Evolutionary conservation across 257 asterid genomes (phyloP).

Genomic region (Penstemon barbatus): DNA sequence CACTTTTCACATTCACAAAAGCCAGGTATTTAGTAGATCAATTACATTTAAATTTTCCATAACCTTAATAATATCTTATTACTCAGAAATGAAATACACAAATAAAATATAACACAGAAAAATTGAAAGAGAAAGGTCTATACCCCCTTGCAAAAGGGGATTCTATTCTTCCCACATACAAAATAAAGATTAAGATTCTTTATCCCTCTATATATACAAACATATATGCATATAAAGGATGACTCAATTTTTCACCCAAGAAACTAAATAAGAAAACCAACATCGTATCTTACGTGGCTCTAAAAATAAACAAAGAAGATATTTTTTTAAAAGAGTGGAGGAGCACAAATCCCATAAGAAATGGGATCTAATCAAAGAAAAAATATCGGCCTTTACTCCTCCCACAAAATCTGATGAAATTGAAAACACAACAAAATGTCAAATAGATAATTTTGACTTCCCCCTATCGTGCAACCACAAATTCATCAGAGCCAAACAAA

Average conservation of each 20-base stretch:
- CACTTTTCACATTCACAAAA: slow-evolving; percentile 8
- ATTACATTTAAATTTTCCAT: slow-evolving; percentile 6
- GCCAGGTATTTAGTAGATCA: slow-evolving; percentile 1
- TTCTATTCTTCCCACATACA: slow-evolving; percentile 27
- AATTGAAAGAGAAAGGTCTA: slow-evolving; percentile 11
- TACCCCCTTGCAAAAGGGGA: slow-evolving; percentile 36
- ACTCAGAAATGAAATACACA: slow-evolving; percentile 1
- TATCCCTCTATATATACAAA: slow-evolving; percentile 21
- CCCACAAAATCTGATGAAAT: slow-evolving; percentile 25
- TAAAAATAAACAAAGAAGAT: slow-evolving; percentile 24
- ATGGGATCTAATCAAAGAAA: slow-evolving; percentile 29
- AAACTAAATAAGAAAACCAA: slow-evolving; percentile 14
- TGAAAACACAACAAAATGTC: slow-evolving; percentile 20
- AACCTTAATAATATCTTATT: slow-evolving; percentile 20
- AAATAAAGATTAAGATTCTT: slow-evolving; percentile 31
- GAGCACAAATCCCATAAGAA: slow-evolving; percentile 28
- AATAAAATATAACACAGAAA: neutral
- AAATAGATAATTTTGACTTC: slow-evolving; percentile 16
- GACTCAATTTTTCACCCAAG: slow-evolving; percentile 19
- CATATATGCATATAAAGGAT: slow-evolving; percentile 11
- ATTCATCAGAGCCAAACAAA: slow-evolving; percentile 23
- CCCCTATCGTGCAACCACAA: slow-evolving; percentile 21
- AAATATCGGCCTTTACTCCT: neutral
- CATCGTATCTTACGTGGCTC: slow-evolving; percentile 27
- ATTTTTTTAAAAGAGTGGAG: slow-evolving; percentile 20